Evolutionary conservation across 2,329 filamentous ascomycete genomes (phyloP).

Genomic region (Pestalotiopsis fici): DNA sequence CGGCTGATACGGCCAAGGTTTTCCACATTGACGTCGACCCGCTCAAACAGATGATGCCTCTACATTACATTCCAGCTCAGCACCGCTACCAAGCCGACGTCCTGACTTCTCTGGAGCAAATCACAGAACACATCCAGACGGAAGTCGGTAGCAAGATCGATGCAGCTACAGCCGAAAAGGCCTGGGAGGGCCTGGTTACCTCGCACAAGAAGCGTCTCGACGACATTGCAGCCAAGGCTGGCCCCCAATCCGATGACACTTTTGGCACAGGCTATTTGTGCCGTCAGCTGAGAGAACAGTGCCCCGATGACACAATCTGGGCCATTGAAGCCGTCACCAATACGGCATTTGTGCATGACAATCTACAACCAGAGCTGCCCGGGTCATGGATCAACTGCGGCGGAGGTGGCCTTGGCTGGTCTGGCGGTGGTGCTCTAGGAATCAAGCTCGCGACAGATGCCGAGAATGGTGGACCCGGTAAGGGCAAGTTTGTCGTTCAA

Average conservation of each 20-base stretch:
- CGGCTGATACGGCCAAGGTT: slow-evolving; percentile 51
- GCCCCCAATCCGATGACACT: slow-evolving; percentile 62
- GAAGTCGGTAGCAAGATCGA: slow-evolving; percentile 41
- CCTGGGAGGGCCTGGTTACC: slow-evolving; percentile 56
- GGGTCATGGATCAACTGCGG: slow-evolving; percentile 56
- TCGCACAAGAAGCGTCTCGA: slow-evolving; percentile 61
- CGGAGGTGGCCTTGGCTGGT: slow-evolving; percentile 55
- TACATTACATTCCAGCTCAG: slow-evolving; percentile 70
- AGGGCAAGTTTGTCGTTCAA: slow-evolving; percentile 53
- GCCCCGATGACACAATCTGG: slow-evolving; percentile 62
- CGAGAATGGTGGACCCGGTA: slow-evolving; percentile 42
- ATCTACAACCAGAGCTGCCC: slow-evolving; percentile 60
- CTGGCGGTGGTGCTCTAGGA: slow-evolving; percentile 50
- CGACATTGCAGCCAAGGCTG: slow-evolving; percentile 55
- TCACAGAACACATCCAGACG: slow-evolving; percentile 53
- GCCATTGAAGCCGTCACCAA: slow-evolving; percentile 76
- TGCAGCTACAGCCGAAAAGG: slow-evolving; percentile 34
- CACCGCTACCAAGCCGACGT: slow-evolving; percentile 69
- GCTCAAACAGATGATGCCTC: slow-evolving; percentile 70
- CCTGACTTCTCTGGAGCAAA: slow-evolving; percentile 65
- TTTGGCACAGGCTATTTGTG: slow-evolving; percentile 55
- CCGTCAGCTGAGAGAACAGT: slow-evolving; percentile 33
- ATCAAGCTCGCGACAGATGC: slow-evolving; percentile 47
- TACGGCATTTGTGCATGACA: slow-evolving; percentile 65
- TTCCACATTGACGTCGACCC: slow-evolving; percentile 69